Conservation (phyloP, 129 eudicot species). For the Artemisia annua region DNA sequence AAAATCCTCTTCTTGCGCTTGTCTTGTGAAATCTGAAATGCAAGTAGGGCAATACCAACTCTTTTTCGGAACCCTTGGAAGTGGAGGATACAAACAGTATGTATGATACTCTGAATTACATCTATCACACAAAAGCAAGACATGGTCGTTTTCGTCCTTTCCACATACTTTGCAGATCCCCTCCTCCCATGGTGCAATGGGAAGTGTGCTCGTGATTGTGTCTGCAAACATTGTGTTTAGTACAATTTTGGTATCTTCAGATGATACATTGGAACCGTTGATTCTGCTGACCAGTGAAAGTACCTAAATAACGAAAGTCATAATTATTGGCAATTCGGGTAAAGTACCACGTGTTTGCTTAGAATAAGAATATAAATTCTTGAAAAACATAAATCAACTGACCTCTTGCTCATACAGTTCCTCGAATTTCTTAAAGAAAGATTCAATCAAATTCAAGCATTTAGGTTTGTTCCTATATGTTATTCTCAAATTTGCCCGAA, state of each 20-base stretch:
- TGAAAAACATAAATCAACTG: conserved; percentile 23
- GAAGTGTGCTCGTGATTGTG: conserved; percentile 51
- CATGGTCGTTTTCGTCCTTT: conserved; percentile 85
- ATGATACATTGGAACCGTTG: conserved; percentile 15
- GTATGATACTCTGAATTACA: conserved; percentile 96
- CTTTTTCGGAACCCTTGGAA: conserved; percentile 75
- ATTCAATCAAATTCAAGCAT: conserved; percentile 50
- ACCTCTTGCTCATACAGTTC: conserved; percentile 80
- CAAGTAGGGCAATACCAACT: conserved; percentile 99
- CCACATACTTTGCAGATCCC: conserved; percentile 98
- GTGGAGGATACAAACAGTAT: conserved; percentile 93
- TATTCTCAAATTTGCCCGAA: conserved; percentile 64
- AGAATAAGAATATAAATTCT: not conserved
- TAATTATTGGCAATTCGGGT: not conserved
- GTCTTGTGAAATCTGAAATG: conserved; percentile 54
- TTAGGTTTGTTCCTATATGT: conserved; percentile 56
- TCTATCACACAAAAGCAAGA: conserved; percentile 83
- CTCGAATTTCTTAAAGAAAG: conserved; percentile 54
- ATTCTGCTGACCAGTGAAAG: conserved; percentile 52
- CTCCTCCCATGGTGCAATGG: conserved; percentile 92
- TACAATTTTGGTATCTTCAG: conserved; percentile 54
- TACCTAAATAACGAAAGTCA: conserved; percentile 46
- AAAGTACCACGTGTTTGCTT: not conserved
- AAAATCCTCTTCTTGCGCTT: conserved; percentile 26
- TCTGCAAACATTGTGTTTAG: conserved; percentile 43